phyloP scores from a whole-genome alignment of 805 yeast species.

The Grigorovia yakushimaensis region DNA sequence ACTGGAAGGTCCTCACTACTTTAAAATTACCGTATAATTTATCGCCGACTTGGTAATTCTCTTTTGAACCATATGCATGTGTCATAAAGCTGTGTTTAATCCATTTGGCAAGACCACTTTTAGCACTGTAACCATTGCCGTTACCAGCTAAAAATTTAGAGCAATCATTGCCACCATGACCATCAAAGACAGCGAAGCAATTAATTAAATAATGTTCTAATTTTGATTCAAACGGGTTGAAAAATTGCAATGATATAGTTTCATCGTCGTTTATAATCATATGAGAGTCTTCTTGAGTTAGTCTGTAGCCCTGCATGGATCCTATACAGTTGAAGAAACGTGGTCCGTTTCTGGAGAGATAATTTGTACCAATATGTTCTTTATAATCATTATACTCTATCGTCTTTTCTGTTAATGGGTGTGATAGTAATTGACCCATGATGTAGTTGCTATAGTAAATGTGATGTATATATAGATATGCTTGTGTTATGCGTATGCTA shows the following conservation, averaged over 20 bases:
- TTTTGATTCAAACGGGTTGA: conserved; percentile 23
- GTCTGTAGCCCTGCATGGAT: conserved; percentile 69
- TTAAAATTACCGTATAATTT: neutral
- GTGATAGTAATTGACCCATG: conserved; percentile 67
- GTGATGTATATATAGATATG: too few relatives aligned
- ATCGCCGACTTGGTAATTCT: conserved; percentile 4
- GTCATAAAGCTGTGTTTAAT: conserved; percentile 22
- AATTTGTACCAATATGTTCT: conserved; percentile 11
- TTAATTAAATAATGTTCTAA: conserved; percentile 21
- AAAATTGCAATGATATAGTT: conserved; percentile 24
- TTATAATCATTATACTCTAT: conserved; percentile 36
- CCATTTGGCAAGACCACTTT: conserved; percentile 24
- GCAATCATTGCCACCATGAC: conserved; percentile 67
- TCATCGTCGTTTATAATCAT: conserved; percentile 40
- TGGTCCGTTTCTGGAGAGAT: conserved; percentile 17
- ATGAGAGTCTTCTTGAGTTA: conserved; percentile 71
- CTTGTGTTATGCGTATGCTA: neutral
- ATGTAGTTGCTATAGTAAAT: neutral
- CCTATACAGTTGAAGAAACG: conserved; percentile 51
- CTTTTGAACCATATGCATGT: conserved; percentile 19
- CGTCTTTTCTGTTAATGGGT: conserved; percentile 61
- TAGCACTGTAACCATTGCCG: conserved; percentile 8
- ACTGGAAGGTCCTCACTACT: conserved; percentile 17
- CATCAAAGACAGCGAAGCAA: conserved; percentile 70
- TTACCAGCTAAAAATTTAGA: conserved; percentile 42